Conservation (phyloP, 1,284 basidiomycete genomes). For the Ustilago bromivora region DNA sequence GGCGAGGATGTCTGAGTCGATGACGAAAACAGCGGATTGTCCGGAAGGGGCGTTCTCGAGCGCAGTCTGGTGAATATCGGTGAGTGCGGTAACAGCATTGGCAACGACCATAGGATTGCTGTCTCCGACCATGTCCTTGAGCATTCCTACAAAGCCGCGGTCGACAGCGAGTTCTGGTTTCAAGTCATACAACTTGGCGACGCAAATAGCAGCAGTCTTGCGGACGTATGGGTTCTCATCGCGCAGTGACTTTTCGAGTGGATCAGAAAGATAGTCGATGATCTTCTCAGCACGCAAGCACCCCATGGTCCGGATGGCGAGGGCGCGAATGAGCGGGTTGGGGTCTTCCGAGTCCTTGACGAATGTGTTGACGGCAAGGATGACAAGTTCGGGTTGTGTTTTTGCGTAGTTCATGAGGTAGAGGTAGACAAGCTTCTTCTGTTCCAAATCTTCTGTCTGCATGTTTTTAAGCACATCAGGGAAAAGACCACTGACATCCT, state of each 20-base stretch:
- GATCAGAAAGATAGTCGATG: constrained; percentile 96
- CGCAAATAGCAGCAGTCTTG: constrained; percentile 93
- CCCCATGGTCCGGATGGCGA: constrained; percentile 98
- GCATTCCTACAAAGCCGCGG: constrained; percentile 89
- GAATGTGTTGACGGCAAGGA: constrained; percentile 98
- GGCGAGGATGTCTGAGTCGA: constrained; percentile 83
- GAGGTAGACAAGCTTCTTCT: constrained; percentile 97
- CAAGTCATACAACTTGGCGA: constrained; percentile 95
- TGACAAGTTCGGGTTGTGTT: constrained; percentile 96
- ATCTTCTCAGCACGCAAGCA: constrained; percentile 97
- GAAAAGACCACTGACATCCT: constrained; percentile 94
- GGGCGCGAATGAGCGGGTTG: constrained; percentile 93
- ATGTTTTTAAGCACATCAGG: constrained; percentile 97
- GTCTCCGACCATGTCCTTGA: constrained; percentile 88
- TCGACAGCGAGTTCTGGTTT: constrained; percentile 95
- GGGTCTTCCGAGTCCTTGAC: constrained; percentile 94
- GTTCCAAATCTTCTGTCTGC: constrained; percentile 91
- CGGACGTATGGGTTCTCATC: constrained; percentile 90
- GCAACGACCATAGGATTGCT: constrained; percentile 99
- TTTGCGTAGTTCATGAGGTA: constrained; percentile 99
- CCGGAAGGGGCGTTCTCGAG: constrained; percentile 53
- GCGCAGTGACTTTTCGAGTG: constrained; percentile 86
- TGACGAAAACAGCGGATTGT: constrained; percentile 78
- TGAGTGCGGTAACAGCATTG: constrained; percentile 91
- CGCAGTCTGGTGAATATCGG: constrained; percentile 82